Evolutionary conservation across 2,329 filamentous ascomycete species (phyloP).

Genomic region (Fusarium paranaense): DNA sequence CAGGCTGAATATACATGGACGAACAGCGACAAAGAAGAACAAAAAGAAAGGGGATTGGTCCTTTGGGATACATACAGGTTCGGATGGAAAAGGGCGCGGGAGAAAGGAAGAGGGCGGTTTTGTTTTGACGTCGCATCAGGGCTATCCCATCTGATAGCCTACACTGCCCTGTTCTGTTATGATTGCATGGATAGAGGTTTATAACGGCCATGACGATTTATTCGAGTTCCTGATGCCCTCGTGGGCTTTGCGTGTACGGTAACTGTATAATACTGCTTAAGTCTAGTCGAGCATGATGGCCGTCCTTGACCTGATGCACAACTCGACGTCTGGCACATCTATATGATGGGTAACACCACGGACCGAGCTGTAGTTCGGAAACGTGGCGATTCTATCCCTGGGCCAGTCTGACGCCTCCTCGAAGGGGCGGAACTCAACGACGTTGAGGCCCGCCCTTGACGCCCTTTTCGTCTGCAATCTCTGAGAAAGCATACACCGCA

Average conservation of each 20-base stretch:
- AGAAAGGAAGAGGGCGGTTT: slow-evolving; percentile 29
- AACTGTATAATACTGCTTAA: not conserved
- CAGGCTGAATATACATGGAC: slow-evolving; percentile 28
- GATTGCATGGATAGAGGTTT: slow-evolving; percentile 38
- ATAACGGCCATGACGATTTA: slow-evolving; percentile 39
- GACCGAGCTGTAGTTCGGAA: not conserved
- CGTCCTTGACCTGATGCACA: not conserved
- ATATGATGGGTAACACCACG: not conserved
- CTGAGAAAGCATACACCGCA: not conserved
- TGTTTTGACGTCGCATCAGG: slow-evolving; percentile 28
- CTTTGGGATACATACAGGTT: slow-evolving; percentile 40
- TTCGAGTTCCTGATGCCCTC: slow-evolving; percentile 2
- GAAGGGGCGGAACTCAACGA: not conserved
- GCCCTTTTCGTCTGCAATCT: not conserved
- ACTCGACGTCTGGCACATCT: not conserved
- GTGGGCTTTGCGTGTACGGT: not conserved
- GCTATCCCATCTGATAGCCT: slow-evolving; percentile 30
- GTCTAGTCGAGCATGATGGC: not conserved
- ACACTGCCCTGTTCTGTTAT: slow-evolving; percentile 29
- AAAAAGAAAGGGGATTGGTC: slow-evolving; percentile 27
- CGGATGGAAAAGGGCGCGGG: slow-evolving; percentile 30
- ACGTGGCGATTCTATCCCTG: not conserved
- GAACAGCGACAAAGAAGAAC: slow-evolving; percentile 25
- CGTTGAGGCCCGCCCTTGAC: not conserved
- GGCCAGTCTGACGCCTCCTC: not conserved